Conservation (phyloP, 495 filamentous ascomycete genomes). For the Clavariopsis aquatica region DNA sequence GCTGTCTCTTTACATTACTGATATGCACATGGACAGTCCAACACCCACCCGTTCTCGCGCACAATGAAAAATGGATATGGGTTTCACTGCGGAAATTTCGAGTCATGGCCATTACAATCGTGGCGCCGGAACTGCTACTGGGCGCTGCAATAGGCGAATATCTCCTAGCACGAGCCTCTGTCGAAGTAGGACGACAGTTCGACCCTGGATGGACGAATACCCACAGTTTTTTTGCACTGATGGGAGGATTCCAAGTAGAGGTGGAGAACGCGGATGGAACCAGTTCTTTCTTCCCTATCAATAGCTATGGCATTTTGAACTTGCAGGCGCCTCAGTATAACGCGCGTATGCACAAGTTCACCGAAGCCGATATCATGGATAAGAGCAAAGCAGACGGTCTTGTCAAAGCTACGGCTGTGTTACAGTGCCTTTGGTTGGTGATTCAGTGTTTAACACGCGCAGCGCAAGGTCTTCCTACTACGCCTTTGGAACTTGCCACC, state of each 20-base stretch:
- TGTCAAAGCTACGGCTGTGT: not conserved
- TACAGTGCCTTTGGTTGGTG: not conserved
- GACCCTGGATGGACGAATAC: not conserved
- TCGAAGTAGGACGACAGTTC: not conserved
- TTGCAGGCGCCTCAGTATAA: not conserved
- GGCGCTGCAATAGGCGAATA: not conserved
- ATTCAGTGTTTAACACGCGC: not conserved
- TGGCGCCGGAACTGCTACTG: slow-evolving; percentile 1
- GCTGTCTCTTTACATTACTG: slow-evolving; percentile 5
- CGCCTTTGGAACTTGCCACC: slow-evolving; percentile 2
- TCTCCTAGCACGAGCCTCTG: not conserved
- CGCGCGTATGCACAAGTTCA: not conserved
- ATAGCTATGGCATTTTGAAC: not conserved
- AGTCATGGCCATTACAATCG: not conserved
- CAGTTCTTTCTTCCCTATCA: not conserved
- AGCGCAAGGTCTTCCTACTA: not conserved
- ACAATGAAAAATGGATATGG: not conserved
- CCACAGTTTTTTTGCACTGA: slow-evolving; percentile 4
- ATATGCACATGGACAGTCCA: slow-evolving; percentile 8
- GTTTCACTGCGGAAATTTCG: not conserved
- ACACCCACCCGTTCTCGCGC: not conserved
- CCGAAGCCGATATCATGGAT: not conserved
- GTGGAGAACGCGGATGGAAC: too few relatives aligned
- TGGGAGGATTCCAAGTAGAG: slow-evolving; percentile 5
- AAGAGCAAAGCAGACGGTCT: not conserved